Evolutionary conservation across 139 green algal genomes (phyloP).

Genomic region (Auxenochlorella protothecoides): DNA sequence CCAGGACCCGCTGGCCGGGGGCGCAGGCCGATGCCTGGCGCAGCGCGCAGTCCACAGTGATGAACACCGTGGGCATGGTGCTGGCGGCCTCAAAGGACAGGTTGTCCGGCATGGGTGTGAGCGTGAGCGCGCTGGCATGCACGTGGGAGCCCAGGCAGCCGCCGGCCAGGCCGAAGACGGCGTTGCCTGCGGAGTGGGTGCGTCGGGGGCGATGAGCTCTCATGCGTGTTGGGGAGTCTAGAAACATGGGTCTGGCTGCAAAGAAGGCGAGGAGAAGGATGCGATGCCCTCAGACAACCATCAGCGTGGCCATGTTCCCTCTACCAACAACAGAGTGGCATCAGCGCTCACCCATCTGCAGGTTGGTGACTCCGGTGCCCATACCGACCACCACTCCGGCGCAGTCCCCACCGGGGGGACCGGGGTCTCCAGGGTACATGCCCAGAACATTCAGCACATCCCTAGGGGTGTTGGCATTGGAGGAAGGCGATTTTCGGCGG

Average conservation of each 20-base stretch:
- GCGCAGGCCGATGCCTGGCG: constrained; percentile 24
- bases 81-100: constrained; percentile 59
- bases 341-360: not conserved
- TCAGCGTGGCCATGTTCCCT: no score
- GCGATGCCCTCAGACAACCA: no score
- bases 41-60: constrained; percentile 59
- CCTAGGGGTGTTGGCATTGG: constrained; percentile 6
- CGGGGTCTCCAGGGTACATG: constrained; percentile 49
- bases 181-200: constrained; percentile 22
- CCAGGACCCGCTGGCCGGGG: constrained; percentile 40
- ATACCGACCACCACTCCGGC: constrained; percentile 33
- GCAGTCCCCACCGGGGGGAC: constrained; percentile 43
- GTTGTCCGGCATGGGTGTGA: constrained; percentile 53
- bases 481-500: not conserved
- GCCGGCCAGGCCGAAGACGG: constrained; percentile 69
- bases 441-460: constrained; percentile 57
- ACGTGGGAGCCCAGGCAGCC: constrained; percentile 66
- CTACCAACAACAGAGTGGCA: no score
- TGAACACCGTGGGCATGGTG: constrained; percentile 69
- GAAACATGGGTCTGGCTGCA: no score
- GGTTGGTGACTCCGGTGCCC: constrained; percentile 7
- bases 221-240: not conserved
- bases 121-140: constrained; percentile 26
- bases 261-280: no score
- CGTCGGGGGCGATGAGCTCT: not conserved